Percentiles rank a stretch among this genome's conserved stretches.
phyloP scores from a whole-genome alignment of 257 asterid species.

The Solanum gracilifrons region DNA sequence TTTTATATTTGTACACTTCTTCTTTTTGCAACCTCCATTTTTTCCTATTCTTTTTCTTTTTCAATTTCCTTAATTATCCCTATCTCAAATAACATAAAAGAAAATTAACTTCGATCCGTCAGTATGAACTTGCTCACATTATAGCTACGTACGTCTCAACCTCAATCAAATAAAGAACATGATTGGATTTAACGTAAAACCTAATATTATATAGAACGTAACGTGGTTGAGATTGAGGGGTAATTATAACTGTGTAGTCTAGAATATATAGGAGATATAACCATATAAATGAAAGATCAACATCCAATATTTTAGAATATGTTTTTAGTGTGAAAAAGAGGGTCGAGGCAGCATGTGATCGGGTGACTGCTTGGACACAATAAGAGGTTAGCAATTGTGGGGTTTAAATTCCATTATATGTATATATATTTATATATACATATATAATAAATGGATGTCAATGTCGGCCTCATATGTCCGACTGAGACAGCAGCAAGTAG shows the following conservation, averaged over 20 bases:
- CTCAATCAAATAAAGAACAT: neutral
- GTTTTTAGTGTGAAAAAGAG: constrained; percentile 24
- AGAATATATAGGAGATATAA: neutral
- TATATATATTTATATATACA: neutral
- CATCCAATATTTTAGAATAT: neutral
- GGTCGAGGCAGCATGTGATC: constrained; percentile 62
- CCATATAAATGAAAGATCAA: neutral
- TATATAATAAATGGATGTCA: neutral
- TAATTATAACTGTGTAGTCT: neutral
- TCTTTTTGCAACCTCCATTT: neutral
- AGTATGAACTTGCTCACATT: neutral
- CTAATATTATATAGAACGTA: neutral
- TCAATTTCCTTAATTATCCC: neutral
- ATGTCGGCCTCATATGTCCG: constrained; percentile 22
- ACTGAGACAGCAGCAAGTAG: constrained; percentile 1
- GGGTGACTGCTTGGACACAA: constrained; percentile 64
- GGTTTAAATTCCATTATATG: constrained; percentile 14
- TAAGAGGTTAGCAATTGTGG: constrained; percentile 11
- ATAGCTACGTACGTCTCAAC: neutral
- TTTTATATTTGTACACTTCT: constrained; percentile 18
- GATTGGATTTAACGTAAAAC: neutral
- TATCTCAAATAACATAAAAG: neutral
- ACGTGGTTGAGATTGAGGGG: neutral
- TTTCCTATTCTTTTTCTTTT: neutral
- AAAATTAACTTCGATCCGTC: neutral